Conservation (phyloP, 2,329 filamentous ascomycete species). For the Berkeleyomyces basicola region DNA sequence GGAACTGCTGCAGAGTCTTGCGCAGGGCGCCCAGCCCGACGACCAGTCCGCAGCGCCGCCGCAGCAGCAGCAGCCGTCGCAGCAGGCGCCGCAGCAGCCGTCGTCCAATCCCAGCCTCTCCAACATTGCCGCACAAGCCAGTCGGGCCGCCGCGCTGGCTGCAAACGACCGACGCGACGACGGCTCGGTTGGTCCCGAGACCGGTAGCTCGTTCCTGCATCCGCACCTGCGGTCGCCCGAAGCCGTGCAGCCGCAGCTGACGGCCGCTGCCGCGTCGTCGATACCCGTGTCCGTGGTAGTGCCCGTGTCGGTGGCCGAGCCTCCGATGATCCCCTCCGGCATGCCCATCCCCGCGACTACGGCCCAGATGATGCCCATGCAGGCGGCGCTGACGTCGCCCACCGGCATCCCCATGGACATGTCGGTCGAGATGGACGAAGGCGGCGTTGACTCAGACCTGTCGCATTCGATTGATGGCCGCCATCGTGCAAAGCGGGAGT, state of each 20-base stretch:
- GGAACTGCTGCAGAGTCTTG: conserved; percentile 10
- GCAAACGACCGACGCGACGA: background rate
- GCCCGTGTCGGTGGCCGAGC: conserved; percentile 10
- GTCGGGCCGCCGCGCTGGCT: background rate
- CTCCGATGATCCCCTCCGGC: conserved; percentile 24
- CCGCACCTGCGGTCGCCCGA: background rate
- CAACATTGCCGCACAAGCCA: conserved; percentile 9
- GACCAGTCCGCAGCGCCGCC: background rate
- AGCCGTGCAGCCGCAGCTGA: background rate
- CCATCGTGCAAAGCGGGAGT: conserved; percentile 64
- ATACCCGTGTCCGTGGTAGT: background rate
- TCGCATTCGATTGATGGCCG: conserved; percentile 34
- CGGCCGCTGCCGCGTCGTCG: background rate
- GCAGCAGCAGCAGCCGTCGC: background rate
- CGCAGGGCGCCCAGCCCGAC: conserved; percentile 3
- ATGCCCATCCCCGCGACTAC: conserved; percentile 1
- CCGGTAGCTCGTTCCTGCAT: background rate
- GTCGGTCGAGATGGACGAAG: conserved; percentile 21
- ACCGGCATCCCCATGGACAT: conserved; percentile 14
- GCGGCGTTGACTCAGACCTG: background rate
- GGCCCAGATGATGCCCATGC: background rate
- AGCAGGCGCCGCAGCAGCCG: background rate
- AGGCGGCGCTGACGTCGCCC: background rate
- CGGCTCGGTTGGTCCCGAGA: background rate
- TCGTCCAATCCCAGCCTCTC: background rate